Conservation (phyloP, 78 protist genomes). For the Dictyostelium citrinum region DNA sequence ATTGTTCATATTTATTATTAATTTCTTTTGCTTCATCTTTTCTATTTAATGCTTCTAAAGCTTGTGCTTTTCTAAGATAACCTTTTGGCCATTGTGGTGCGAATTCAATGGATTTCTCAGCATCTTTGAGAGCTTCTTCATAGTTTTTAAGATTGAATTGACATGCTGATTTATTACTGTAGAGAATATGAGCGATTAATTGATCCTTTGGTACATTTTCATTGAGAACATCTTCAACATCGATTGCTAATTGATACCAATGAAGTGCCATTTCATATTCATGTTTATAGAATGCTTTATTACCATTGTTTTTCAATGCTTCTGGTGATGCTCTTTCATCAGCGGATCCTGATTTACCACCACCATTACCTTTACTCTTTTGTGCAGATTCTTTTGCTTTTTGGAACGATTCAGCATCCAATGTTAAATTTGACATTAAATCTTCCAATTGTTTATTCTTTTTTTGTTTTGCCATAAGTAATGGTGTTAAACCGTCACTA, state of each 20-base stretch:
- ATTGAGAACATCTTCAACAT: slow-evolving; percentile 36
- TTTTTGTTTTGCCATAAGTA: slow-evolving; percentile 6
- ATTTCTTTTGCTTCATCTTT: slow-evolving; percentile 47
- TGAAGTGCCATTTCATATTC: slow-evolving; percentile 50
- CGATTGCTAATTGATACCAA: slow-evolving; percentile 65
- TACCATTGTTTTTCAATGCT: slow-evolving; percentile 38
- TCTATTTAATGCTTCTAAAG: slow-evolving; percentile 45
- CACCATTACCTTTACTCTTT: neutral
- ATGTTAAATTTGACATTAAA: neutral
- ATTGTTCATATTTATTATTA: slow-evolving; percentile 3
- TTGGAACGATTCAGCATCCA: slow-evolving; percentile 40
- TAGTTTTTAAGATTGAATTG: slow-evolving; percentile 19
- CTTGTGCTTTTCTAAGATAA: slow-evolving; percentile 44
- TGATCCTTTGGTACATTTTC: neutral
- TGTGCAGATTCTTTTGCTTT: neutral
- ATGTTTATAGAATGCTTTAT: slow-evolving; percentile 24
- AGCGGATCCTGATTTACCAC: neutral
- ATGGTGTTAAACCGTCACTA: slow-evolving; percentile 47
- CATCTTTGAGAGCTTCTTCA: slow-evolving; percentile 30
- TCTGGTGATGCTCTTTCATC: slow-evolving; percentile 48
- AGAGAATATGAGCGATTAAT: slow-evolving; percentile 19
- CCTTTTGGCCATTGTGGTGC: slow-evolving; percentile 71
- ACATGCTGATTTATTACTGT: slow-evolving; percentile 64
- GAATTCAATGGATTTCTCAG: slow-evolving; percentile 54
- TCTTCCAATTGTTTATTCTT: slow-evolving; percentile 61